phyloP scores from a whole-genome alignment of 805 yeast species.

The Crinitomyces ghanaensis region DNA sequence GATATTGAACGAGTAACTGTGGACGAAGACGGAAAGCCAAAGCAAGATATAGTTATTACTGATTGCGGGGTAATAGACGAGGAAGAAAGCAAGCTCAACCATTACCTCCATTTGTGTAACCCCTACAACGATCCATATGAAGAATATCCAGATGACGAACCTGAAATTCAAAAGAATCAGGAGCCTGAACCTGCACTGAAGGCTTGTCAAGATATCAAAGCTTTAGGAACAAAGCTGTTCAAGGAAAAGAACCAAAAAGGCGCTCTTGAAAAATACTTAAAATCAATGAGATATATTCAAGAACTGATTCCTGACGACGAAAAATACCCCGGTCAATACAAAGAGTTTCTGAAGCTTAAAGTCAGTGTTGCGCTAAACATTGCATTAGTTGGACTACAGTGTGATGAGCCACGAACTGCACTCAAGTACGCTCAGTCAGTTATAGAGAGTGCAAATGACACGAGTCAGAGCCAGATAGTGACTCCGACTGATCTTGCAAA shows the following conservation, averaged over 20 bases:
- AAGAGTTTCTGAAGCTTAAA: conserved; percentile 44
- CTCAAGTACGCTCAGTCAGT: conserved; percentile 56
- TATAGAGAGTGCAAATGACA: conserved; percentile 44
- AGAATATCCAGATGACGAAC: conserved; percentile 64
- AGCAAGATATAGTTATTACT: conserved; percentile 52
- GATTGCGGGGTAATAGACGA: conserved; percentile 70
- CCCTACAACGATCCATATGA: conserved; percentile 56
- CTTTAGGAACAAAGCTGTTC: conserved; percentile 64
- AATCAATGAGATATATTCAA: conserved; percentile 56
- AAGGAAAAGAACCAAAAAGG: conserved; percentile 47
- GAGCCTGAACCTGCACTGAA: conserved; percentile 55
- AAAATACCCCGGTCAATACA: conserved; percentile 31
- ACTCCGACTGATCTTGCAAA: conserved; percentile 76
- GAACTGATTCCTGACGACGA: conserved; percentile 45
- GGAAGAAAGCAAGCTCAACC: conserved; percentile 32
- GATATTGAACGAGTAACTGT: conserved; percentile 63
- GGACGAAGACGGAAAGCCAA: conserved; percentile 59
- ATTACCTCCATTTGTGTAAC: neutral
- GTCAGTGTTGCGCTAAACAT: conserved; percentile 59
- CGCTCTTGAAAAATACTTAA: conserved; percentile 59
- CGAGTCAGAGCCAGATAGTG: too few relatives aligned
- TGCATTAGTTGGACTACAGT: conserved; percentile 61
- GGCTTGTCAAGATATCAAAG: conserved; percentile 57
- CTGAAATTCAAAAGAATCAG: conserved; percentile 41
- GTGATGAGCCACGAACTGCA: conserved; percentile 42